Evolutionary conservation across 2,329 filamentous ascomycete genomes (phyloP).

Genomic region (Diplodia scrobiculata): DNA sequence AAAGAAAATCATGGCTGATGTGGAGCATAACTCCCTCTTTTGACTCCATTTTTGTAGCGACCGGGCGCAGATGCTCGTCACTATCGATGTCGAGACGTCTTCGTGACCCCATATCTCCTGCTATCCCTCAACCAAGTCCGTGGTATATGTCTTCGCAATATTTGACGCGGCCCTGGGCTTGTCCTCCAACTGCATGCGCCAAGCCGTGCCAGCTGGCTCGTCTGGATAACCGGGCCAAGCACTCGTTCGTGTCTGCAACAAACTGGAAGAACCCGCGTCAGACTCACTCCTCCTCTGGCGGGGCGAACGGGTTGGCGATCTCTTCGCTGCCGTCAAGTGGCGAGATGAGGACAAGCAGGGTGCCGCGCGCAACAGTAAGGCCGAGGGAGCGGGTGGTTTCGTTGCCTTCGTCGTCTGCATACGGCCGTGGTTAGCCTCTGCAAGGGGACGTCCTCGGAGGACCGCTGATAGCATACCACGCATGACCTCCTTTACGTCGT

Average conservation of each 20-base stretch:
- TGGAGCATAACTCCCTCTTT: background rate
- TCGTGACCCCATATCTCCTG: background rate
- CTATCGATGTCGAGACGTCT: background rate
- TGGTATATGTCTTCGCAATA: constrained; percentile 20
- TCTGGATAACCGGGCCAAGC: constrained; percentile 3
- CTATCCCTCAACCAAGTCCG: background rate
- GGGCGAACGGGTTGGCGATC: constrained; percentile 89
- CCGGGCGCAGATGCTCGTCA: constrained; percentile 1
- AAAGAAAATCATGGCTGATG: background rate
- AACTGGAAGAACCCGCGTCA: background rate
- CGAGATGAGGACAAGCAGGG: constrained; percentile 87
- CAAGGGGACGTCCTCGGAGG: background rate
- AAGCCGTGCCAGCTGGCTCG: constrained; percentile 8
- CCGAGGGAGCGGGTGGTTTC: constrained; percentile 78
- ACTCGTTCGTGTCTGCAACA: constrained; percentile 13
- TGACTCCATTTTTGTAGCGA: constrained; percentile 7
- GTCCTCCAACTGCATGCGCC: constrained; percentile 1
- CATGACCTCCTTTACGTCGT: constrained; percentile 88
- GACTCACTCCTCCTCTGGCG: constrained; percentile 63
- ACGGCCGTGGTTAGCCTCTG: constrained; percentile 4
- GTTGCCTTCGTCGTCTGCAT: constrained; percentile 86
- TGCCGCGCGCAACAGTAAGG: constrained; percentile 84
- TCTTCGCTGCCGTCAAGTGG: constrained; percentile 93
- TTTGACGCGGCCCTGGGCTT: constrained; percentile 13
- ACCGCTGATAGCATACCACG: constrained; percentile 62